These are phyloP conservation scores for Yarrowia keelungensis DNA, from an alignment of 805 yeast species.

Conservation along the genomic window DNA sequence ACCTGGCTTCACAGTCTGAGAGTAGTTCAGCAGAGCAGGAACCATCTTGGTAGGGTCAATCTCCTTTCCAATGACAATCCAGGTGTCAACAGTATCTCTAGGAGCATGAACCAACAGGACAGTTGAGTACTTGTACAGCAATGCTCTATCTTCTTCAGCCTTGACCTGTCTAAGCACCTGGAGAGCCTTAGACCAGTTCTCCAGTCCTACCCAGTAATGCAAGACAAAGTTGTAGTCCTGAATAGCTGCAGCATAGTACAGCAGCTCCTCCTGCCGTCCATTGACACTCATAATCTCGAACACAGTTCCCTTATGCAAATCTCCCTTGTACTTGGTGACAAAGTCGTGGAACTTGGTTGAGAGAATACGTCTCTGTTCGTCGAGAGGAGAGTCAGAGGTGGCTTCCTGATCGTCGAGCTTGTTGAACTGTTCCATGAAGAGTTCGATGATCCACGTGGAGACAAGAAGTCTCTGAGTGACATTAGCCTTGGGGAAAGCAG, in stretches of 20 bases:
- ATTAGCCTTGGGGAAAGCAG: constrained; percentile 41
- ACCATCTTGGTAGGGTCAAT: constrained; percentile 57
- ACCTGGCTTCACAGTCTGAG: constrained; percentile 21
- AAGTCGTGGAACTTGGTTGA: constrained; percentile 56
- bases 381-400: constrained; percentile 45
- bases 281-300: constrained; percentile 75
- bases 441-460: constrained; percentile 71
- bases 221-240: constrained; percentile 74
- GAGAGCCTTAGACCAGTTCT: constrained; percentile 77
- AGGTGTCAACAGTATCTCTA: constrained; percentile 70
- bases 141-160: constrained; percentile 55
- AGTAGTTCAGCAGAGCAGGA: constrained; percentile 75
- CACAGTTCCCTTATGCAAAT: constrained; percentile 69
- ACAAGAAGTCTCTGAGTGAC: constrained; percentile 60
- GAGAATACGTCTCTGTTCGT: constrained; percentile 46
- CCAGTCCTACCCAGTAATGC: constrained; percentile 68
- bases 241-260: constrained; percentile 70
- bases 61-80: constrained; percentile 62
- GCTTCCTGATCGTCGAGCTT: constrained; percentile 52
- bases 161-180: constrained; percentile 57
- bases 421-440: constrained; percentile 58
- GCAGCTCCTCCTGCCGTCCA: constrained; percentile 66
- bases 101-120: constrained; percentile 74
- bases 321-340: constrained; percentile 56
- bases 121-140: constrained; percentile 72